A percentile compares a stretch with the other conserved stretches of the same genome.
These are phyloP conservation scores for Truncatella angustata DNA, from an alignment of 2,329 filamentous ascomycete species.

Conservation along the genomic window DNA sequence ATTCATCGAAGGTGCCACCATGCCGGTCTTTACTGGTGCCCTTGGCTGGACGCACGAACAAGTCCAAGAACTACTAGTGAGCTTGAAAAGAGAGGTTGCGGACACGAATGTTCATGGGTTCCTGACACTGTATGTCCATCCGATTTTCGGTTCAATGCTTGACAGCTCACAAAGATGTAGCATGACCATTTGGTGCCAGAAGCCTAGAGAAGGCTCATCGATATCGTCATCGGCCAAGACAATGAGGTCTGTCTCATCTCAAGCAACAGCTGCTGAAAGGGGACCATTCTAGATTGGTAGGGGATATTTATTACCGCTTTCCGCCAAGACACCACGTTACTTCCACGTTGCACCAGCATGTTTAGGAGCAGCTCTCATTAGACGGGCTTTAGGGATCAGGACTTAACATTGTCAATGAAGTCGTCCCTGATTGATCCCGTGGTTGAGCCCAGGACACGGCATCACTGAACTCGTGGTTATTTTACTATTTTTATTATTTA, in stretches of 20 bases:
- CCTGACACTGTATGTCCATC: conserved; percentile 25
- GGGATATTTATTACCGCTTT: too few species aligned
- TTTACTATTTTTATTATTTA: too few species aligned
- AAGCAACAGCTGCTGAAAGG: not conserved
- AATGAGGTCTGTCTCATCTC: conserved; percentile 1
- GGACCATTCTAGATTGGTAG: too few species aligned
- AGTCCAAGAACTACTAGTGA: conserved; percentile 19
- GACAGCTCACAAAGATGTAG: conserved; percentile 15
- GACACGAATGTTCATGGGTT: conserved; percentile 27
- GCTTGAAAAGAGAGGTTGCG: conserved; percentile 22
- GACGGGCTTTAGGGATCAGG: too few species aligned
- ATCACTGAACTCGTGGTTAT: too few species aligned
- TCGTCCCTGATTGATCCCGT: too few species aligned
- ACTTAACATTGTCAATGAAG: too few species aligned
- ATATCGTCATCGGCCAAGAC: conserved; percentile 1
- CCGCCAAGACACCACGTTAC: too few species aligned
- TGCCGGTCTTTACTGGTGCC: conserved; percentile 19
- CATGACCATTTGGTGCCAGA: conserved; percentile 27
- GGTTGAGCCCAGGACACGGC: too few species aligned
- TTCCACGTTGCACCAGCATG: too few species aligned
- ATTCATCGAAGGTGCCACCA: conserved; percentile 23
- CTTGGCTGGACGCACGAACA: conserved; percentile 23
- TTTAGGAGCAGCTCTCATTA: too few species aligned
- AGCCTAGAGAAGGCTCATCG: conserved; percentile 22
- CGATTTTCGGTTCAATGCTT: not conserved